These are phyloP conservation scores for Colletotrichum sp. DNA, from an alignment of 2,329 filamentous ascomycete species.

Conservation along the genomic window DNA sequence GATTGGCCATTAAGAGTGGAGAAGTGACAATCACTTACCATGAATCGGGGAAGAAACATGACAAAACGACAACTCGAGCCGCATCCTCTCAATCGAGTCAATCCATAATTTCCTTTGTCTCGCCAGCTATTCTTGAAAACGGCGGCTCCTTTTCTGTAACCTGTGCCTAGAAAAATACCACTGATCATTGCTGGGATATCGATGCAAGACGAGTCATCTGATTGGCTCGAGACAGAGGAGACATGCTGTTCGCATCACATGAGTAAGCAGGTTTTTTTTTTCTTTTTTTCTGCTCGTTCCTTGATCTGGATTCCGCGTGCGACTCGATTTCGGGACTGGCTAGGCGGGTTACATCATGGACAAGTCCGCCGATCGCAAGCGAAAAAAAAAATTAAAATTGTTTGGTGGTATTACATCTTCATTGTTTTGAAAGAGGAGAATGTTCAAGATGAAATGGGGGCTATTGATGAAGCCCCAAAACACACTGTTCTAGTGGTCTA, in stretches of 20 bases:
- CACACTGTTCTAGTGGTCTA: slow-evolving; percentile 31
- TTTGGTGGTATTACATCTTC: slow-evolving; percentile 5
- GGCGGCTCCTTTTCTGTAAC: not conserved
- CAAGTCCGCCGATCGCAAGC: not conserved
- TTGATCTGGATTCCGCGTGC: not conserved
- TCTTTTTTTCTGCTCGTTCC: not conserved
- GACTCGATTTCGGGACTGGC: not conserved
- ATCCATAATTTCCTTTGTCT: not conserved
- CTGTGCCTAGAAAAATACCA: not conserved
- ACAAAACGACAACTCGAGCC: not conserved
- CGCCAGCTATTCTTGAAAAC: not conserved
- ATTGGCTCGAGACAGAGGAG: not conserved
- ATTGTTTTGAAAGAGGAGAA: slow-evolving; percentile 17
- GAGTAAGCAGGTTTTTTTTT: not conserved
- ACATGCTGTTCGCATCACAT: not conserved
- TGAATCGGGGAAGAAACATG: not conserved
- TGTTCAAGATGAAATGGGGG: slow-evolving; percentile 8
- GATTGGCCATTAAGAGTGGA: slow-evolving; percentile 11
- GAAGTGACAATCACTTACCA: slow-evolving; percentile 7
- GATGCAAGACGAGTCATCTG: slow-evolving; percentile 6
- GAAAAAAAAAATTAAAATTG: not conserved
- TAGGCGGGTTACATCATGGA: not conserved
- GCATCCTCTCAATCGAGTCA: not conserved
- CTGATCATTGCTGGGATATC: not conserved
- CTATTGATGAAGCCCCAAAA: slow-evolving; percentile 10